Percentiles rank a stretch among this genome's conserved stretches.
Evolutionary conservation across 2,329 filamentous ascomycete genomes (phyloP).

Genomic region (Cladophialophora exuberans): DNA sequence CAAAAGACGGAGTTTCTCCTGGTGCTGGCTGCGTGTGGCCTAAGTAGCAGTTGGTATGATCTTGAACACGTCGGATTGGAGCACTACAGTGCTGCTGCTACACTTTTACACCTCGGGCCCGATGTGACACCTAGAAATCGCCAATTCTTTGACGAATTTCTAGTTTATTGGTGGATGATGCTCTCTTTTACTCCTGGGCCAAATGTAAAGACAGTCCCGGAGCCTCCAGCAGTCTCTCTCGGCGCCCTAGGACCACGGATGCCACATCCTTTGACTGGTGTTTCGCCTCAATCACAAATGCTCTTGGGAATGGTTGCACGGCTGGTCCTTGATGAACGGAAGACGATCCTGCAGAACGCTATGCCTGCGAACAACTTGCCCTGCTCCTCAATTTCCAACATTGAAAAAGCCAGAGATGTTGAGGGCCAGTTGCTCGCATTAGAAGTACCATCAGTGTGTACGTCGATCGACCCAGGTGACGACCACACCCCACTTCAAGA

Average conservation of each 20-base stretch:
- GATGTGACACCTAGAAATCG: neutral
- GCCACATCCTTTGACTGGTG: constrained; percentile 13
- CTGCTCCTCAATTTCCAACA: neutral
- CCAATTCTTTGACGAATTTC: constrained; percentile 8
- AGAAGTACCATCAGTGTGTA: neutral
- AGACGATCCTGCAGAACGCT: neutral
- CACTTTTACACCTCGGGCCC: neutral
- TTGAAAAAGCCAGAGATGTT: neutral
- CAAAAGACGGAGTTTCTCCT: constrained; percentile 8
- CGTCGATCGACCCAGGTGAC: constrained; percentile 6
- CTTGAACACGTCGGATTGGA: constrained; percentile 1
- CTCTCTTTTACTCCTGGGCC: constrained; percentile 8
- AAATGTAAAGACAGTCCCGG: neutral
- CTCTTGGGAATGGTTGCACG: constrained; percentile 10
- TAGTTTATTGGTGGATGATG: constrained; percentile 20
- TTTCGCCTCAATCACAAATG: constrained; percentile 10
- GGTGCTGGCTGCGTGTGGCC: constrained; percentile 13
- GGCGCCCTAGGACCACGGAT: neutral
- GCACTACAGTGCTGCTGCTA: constrained; percentile 13
- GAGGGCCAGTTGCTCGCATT: constrained; percentile 5
- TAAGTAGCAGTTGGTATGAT: constrained; percentile 17
- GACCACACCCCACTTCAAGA: constrained; percentile 8
- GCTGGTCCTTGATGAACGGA: constrained; percentile 7
- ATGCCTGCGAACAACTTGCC: neutral
- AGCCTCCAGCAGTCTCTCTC: constrained; percentile 1